Base-by-base conservation (phyloP, 805 yeast species). In the Nematodospora valgi region DNA sequence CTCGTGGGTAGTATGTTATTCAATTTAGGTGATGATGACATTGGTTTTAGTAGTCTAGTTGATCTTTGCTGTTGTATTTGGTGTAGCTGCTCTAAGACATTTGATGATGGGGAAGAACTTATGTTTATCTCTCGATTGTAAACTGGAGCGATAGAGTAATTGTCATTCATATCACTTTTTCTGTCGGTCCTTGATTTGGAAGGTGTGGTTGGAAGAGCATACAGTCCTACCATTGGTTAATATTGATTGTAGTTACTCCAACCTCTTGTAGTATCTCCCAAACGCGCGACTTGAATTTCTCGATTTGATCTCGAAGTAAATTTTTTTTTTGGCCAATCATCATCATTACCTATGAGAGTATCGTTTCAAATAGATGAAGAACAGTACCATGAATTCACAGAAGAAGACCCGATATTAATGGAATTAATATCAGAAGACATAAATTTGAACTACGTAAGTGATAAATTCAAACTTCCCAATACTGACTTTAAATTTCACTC, bases 391-490 rank as follows among this genome's bases (percentile, higher is more conserved):
- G 34, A 32, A 17, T 42, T 45, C 32, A 38, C 48, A 32, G 55
- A 49, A 32, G 40, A 37, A 6, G 48, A 53, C 40, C 34, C 30
- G 9, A 27, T 17, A 9, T 30, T 45, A 23, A 49, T 52, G 53
- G 37, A 35, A 14, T 19, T 14, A 5, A 26, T 47, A 4, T 40
- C 54, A 2, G 47, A 35, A 8, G 31, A 34, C 9, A 32, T 52
- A 10, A 26, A 36, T 5, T 10, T 23, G 7, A 25, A 35, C 3
- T 7, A 27, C 6, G 37, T 39, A 2, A 23, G 31, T 2, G 19
- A 18, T n/a, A 6, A 9, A 9, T 29, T 35, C 17, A 10, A 29
- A n/a, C 6, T 30, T 8, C 12, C 14, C 12, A 14, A 32, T 32
- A 18, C 26, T 5, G 19, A 13, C 6, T 17, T 12, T 13, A 24